phyloP scores from a whole-genome alignment of 1,284 basidiomycete genomes.

The Agroathelia rolfsii region DNA sequence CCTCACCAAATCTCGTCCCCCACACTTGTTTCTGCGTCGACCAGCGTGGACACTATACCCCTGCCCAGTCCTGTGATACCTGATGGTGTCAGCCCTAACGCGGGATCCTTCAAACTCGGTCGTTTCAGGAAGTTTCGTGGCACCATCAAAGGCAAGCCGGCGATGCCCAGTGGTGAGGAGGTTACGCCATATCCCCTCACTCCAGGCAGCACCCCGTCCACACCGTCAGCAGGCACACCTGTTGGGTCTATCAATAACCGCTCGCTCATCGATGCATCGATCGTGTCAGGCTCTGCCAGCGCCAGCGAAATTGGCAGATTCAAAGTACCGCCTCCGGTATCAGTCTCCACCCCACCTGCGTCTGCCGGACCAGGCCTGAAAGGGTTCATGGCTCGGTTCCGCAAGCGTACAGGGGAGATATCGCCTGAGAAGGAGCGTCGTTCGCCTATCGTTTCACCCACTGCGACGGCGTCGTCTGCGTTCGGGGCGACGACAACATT shows the following conservation, averaged over 20 bases:
- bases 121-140: conserved; percentile 65
- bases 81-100: conserved; percentile 30
- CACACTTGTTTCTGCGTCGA: conserved; percentile 60
- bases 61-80: conserved; percentile 42
- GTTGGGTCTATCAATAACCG: conserved; percentile 30
- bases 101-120: too few species aligned
- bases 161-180: conserved; percentile 41
- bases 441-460: too few species aligned
- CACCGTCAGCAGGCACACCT: conserved; percentile 23
- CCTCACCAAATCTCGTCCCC: conserved; percentile 67
- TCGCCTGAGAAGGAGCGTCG: too few species aligned
- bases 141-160: conserved; percentile 54
- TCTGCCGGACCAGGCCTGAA: conserved; percentile 64
- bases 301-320: conserved; percentile 41
- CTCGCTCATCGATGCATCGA: conserved; percentile 22
- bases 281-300: conserved; percentile 30
- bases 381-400: conserved; percentile 72
- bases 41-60: conserved; percentile 67
- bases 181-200: conserved; percentile 31
- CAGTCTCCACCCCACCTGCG: conserved; percentile 46
- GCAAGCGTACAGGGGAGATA: conserved; percentile 49
- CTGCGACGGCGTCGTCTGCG: too few species aligned
- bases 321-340: conserved; percentile 34
- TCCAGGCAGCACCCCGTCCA: conserved; percentile 22
- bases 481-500: too few species aligned